phyloP scores from a whole-genome alignment of 1,284 basidiomycete species.

The Singerocomus rubriflavus region DNA sequence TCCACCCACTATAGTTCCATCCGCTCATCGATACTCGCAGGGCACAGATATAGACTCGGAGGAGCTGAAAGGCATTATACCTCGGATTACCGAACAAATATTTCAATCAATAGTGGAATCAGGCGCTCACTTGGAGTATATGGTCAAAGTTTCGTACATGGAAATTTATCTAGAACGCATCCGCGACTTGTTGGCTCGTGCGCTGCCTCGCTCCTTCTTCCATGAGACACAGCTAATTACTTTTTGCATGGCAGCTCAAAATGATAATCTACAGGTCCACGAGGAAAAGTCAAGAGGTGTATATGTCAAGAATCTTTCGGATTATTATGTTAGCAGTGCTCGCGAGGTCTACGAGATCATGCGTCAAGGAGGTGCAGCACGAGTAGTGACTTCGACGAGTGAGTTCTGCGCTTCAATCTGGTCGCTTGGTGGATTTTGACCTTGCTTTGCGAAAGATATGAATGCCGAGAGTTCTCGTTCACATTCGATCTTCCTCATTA shows the following conservation, averaged over 20 bases:
- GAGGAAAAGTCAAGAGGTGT: constrained; percentile 98
- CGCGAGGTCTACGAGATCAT: constrained; percentile 99
- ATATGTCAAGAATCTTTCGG: constrained; percentile 96
- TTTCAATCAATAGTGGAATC: constrained; percentile 97
- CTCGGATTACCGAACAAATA: constrained; percentile 98
- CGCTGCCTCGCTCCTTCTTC: constrained; percentile 36
- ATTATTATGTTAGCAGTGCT: constrained; percentile 96
- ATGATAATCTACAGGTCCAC: constrained; percentile 98
- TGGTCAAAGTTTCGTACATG: constrained; percentile 99
- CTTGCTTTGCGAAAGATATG: constrained; percentile 75
- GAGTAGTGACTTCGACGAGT: constrained; percentile 96
- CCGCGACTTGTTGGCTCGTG: constrained; percentile 93
- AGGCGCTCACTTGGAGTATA: constrained; percentile 93
- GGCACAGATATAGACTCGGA: constrained; percentile 95
- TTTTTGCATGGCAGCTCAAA: constrained; percentile 67
- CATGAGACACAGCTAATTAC: not conserved
- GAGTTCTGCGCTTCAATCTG: constrained; percentile 32
- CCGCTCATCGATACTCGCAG: constrained; percentile 41
- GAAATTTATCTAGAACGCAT: constrained; percentile 99
- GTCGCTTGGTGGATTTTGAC: constrained; percentile 5
- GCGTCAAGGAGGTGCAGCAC: constrained; percentile 89
- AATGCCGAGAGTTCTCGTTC: constrained; percentile 99
- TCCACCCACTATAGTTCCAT: constrained; percentile 6
- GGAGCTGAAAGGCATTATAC: constrained; percentile 94
- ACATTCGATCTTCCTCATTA: constrained; percentile 98